Evolutionary conservation across 805 yeast genomes (phyloP).

Genomic region (Kuraishia capsulata): DNA sequence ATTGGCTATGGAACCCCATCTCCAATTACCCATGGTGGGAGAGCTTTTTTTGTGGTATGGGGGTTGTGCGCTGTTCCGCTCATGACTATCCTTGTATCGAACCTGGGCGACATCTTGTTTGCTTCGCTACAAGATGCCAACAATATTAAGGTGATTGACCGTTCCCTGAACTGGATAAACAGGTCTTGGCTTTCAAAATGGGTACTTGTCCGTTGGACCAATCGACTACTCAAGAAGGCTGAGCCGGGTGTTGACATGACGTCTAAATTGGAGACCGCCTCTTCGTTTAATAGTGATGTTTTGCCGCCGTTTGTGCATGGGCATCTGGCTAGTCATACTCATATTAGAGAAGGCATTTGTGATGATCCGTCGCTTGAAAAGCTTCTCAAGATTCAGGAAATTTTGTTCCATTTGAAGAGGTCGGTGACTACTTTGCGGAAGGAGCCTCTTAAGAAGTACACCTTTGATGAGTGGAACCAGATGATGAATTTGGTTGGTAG

Average conservation of each 20-base stretch:
- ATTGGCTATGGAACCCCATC: conserved; percentile 79
- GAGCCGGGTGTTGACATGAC: background rate
- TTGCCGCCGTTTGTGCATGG: no score
- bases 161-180: background rate
- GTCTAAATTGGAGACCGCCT: background rate
- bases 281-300: conserved; percentile 3
- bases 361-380: conserved; percentile 1
- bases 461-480: conserved; percentile 43
- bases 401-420: conserved; percentile 21
- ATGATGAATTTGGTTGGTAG: conserved; percentile 23
- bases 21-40: conserved; percentile 56
- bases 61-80: conserved; percentile 76
- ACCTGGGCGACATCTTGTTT: conserved; percentile 54
- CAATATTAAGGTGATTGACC: conserved; percentile 2
- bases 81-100: conserved; percentile 74
- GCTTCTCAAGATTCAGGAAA: conserved; percentile 14
- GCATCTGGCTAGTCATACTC: no score
- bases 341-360: no score
- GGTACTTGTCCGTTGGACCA: conserved; percentile 8
- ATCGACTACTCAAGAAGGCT: background rate
- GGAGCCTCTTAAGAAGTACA: conserved; percentile 31
- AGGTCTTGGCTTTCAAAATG: background rate
- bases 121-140: conserved; percentile 13
- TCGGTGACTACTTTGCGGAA: conserved; percentile 25
- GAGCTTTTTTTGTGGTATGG: conserved; percentile 73